Conservation (phyloP, 108 stramenopile species). For the Cyclotella distinguenda region DNA sequence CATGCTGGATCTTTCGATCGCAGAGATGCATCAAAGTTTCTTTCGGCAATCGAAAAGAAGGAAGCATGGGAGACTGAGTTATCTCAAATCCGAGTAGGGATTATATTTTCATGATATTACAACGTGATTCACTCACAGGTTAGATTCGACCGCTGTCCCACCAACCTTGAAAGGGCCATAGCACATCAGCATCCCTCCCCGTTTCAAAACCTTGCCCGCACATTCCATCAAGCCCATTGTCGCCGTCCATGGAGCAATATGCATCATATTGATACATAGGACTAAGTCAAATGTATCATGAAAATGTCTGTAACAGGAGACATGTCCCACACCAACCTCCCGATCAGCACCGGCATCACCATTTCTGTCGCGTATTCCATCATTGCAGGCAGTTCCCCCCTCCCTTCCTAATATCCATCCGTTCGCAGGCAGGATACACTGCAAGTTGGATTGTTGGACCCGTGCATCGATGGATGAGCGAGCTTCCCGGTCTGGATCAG, state of each 20-base stretch:
- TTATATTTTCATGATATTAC: not conserved
- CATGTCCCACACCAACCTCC: not conserved
- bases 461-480: slow-evolving; percentile 52
- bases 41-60: slow-evolving; percentile 5
- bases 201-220: slow-evolving; percentile 43
- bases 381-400: slow-evolving; percentile 40
- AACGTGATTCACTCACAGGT: slow-evolving; percentile 55
- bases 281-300: slow-evolving; percentile 55
- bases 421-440: slow-evolving; percentile 44
- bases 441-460: slow-evolving; percentile 12
- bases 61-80: not conserved
- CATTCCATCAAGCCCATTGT: slow-evolving; percentile 74
- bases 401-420: slow-evolving; percentile 10
- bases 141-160: slow-evolving; percentile 74
- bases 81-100: not conserved
- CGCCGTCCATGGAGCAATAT: slow-evolving; percentile 84
- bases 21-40: slow-evolving; percentile 69
- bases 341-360: slow-evolving; percentile 8
- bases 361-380: slow-evolving; percentile 38
- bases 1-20: slow-evolving; percentile 53
- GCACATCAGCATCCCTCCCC: slow-evolving; percentile 59
- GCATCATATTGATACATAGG: slow-evolving; percentile 84
- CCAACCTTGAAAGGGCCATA: slow-evolving; percentile 79
- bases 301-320: not conserved
- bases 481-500: slow-evolving; percentile 52